Base-by-base conservation (phyloP, 768 basidiomycete species). In the Mycena leptocephala region DNA sequence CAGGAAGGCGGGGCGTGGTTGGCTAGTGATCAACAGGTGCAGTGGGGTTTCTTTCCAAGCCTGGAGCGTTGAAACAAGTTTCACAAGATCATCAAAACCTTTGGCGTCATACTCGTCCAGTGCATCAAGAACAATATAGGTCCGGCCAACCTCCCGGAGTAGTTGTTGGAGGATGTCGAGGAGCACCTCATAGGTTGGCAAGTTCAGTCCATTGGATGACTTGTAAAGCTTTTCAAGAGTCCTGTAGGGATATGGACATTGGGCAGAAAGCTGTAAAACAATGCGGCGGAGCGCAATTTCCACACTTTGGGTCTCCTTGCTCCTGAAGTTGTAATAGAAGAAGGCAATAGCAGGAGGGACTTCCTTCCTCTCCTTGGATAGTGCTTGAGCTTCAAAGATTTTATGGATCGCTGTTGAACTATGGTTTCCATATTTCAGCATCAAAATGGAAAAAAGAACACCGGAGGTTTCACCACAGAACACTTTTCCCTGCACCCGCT, bases 301-400 rank as follows among this genome's bases (percentile, higher is more conserved):
- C 8, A 64, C 10, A 13, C 14, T 26, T 9, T 64, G 26, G 10
- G 24, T 22, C 20, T 30, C 5, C 6, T 64, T 46, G 63, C 8
- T 30, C 9, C 41, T 46, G 43, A 64, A 64, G 43, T 64, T 28
- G 20, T 41, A 64, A n/a, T 46, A 64, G n/a, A 64, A 64, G 63
- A 46, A 64, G 22, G 28, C 63, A n/a, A 64, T 13, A 2, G 63
- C 62, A n/a, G 43, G 22, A 20, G 63, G 43, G 14, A 4, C 61
- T 39, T 26, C 30, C 61, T 32, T 14, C 1, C 8, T 11, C n/a
- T 16, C n/a, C n/a, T 20, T 22, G 5, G 22, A 64, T 32, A 30
- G 11, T 5, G 2, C 14, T 8, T 32, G 16, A 5, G 7, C 16
- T 5, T 26, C 63, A 18, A 64, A 24, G 16, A 64, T 28, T 10